phyloP scores from a whole-genome alignment of 345 rosid species.

The Orychophragmus violaceus region DNA sequence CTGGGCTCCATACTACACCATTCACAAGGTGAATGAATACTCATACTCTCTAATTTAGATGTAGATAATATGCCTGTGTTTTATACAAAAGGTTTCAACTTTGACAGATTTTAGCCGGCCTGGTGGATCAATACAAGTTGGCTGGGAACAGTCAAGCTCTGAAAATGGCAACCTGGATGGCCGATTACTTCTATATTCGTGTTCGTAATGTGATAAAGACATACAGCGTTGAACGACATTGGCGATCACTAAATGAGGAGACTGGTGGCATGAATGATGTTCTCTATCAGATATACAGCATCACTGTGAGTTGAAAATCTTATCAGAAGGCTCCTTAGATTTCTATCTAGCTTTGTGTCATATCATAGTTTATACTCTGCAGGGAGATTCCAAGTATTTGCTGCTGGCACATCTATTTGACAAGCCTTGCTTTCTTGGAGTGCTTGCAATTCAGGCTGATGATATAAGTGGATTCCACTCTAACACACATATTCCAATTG shows the following conservation, averaged over 20 bases:
- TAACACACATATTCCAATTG: slow-evolving; percentile 89
- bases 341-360: neutral
- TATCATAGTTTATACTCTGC: slow-evolving; percentile 21
- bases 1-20: slow-evolving; percentile 98
- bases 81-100: neutral
- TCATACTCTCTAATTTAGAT: neutral
- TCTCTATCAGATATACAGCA: slow-evolving; percentile 58
- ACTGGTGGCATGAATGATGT: slow-evolving; percentile 98
- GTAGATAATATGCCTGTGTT: neutral
- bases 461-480: slow-evolving; percentile 83
- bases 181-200: slow-evolving; percentile 71
- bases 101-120: slow-evolving; percentile 78
- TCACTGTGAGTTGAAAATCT: slow-evolving; percentile 44
- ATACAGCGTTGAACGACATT: slow-evolving; percentile 62
- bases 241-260: slow-evolving; percentile 78
- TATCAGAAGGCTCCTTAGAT: neutral
- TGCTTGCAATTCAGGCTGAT: slow-evolving; percentile 84
- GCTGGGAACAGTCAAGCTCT: slow-evolving; percentile 65
- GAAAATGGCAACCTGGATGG: slow-evolving; percentile 78
- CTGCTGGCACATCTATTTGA: slow-evolving; percentile 90
- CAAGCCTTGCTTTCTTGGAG: slow-evolving; percentile 94
- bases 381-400: slow-evolving; percentile 81
- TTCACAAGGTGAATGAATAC: slow-evolving; percentile 66
- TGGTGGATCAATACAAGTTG: slow-evolving; percentile 69
- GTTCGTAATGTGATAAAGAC: slow-evolving; percentile 64